Base-by-base conservation (phyloP, 768 basidiomycete genomes). In the Heimioporus sp. region DNA sequence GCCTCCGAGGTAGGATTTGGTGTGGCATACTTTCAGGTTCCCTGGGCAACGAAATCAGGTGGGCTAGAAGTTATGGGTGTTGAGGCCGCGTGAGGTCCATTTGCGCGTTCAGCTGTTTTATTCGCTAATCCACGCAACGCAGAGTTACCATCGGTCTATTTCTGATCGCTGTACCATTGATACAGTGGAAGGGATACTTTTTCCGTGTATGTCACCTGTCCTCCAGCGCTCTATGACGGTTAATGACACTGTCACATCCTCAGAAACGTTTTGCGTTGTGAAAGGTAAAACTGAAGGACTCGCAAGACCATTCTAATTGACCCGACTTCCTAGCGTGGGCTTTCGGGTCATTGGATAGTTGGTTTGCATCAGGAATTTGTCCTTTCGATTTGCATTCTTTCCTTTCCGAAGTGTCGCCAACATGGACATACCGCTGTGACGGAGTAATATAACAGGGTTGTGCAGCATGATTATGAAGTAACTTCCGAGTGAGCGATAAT, bases 11-110 rank as follows among this genome's bases (percentile, higher is more conserved):
- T 24, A 67, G 69, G 73, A 9, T 75, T 76, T 41, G 51, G 62
- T 10, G 71, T 75, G 37, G 73, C 73, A 10, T 75, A 67, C 55
- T 76, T 70, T 48, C 73, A 75, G 52, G 68, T 76, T 15, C 70
- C 71, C 0, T 74, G 74, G 75, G 64, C 74, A 17, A 62, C 61
- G 5, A 62, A 63, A 49, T 54, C 65, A 21, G 74, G 74, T 30
- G 70, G 62, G 5, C 52, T 74, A 20, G 53, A 61, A 31, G 69
- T 72, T 16, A 65, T 67, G 52, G 75, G 75, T 15, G 63, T 65
- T 34, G 75, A 75, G 53, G 73, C 73, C 37, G 68, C 69, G 62
- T 72, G 49, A 43, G 73, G 68, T 34, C 10, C 38, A 24, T 5
- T 35, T 12, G 1, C 0, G 1, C 31, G 15, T 9, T 37, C 36